Conservation (phyloP, 768 basidiomycete genomes). For the Auricularia cornea region DNA sequence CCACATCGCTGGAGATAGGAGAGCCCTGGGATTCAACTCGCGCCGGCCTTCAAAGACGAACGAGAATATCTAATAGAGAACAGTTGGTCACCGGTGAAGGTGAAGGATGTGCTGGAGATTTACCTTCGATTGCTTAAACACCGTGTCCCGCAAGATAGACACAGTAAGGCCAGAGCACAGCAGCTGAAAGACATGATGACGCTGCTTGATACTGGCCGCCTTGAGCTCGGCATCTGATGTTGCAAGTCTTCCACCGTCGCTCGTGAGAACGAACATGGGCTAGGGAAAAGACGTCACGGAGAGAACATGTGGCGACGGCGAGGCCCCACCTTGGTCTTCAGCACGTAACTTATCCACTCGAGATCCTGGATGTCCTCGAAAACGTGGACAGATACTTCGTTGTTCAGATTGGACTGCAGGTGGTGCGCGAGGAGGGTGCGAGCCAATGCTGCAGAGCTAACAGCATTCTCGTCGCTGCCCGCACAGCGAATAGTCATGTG, state of each 20-base stretch:
- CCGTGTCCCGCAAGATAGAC: constrained; percentile 42
- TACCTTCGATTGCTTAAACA: constrained; percentile 60
- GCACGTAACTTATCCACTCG: constrained; percentile 40
- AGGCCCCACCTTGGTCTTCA: constrained; percentile 36
- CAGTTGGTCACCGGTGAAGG: background rate
- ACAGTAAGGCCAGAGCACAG: constrained; percentile 43
- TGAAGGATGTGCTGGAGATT: constrained; percentile 2
- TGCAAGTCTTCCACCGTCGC: constrained; percentile 38
- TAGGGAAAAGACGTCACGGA: constrained; percentile 22
- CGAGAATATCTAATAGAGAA: constrained; percentile 40
- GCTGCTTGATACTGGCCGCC: constrained; percentile 33
- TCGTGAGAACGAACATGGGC: constrained; percentile 61
- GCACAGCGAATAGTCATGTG: constrained; percentile 29
- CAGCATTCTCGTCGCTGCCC: constrained; percentile 28
- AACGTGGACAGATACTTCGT: constrained; percentile 30
- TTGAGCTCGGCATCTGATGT: constrained; percentile 10
- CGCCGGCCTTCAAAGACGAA: constrained; percentile 43
- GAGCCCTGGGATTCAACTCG: constrained; percentile 11
- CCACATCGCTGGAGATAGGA: background rate
- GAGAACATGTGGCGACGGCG: no score
- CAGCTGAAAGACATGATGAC: constrained; percentile 41
- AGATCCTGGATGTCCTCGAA: constrained; percentile 41
- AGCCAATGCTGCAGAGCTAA: constrained; percentile 44
- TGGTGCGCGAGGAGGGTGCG: constrained; percentile 45
- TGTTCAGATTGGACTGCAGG: constrained; percentile 28